These are phyloP conservation scores for Citrus glauca DNA, from an alignment of 345 rosid species.

Conservation along the genomic window DNA sequence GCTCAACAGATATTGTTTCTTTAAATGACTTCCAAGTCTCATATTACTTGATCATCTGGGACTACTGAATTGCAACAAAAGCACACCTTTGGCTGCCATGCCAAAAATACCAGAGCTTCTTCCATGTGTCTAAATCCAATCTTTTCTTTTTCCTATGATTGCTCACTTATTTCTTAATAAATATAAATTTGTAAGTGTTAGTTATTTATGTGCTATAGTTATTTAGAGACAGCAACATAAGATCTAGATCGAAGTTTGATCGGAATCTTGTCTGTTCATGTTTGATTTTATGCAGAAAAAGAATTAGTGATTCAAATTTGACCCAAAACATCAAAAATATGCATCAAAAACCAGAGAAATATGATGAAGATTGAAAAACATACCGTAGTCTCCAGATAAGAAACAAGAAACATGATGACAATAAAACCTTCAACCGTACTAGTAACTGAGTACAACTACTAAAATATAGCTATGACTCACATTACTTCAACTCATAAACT, in stretches of 20 bases:
- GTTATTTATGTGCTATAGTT: background rate
- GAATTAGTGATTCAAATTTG: background rate
- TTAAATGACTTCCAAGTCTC: background rate
- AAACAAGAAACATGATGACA: background rate
- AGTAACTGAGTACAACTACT: background rate
- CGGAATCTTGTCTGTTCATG: background rate
- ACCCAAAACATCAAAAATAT: background rate
- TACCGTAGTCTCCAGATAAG: background rate
- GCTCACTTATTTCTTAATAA: background rate
- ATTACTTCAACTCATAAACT: background rate
- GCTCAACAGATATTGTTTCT: background rate
- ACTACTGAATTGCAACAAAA: background rate
- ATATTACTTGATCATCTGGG: background rate
- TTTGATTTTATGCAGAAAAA: background rate
- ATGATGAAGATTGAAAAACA: background rate
- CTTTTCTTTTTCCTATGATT: background rate
- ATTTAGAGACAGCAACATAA: background rate
- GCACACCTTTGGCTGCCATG: background rate
- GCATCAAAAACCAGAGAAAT: background rate
- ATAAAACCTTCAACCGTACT: background rate
- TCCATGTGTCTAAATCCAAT: background rate
- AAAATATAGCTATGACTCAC: background rate
- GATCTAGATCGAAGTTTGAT: background rate
- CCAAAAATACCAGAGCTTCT: background rate
- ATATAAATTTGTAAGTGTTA: background rate